Evolutionary conservation across 2,329 filamentous ascomycete species (phyloP).

Genomic region (Trichothecium roseum): DNA sequence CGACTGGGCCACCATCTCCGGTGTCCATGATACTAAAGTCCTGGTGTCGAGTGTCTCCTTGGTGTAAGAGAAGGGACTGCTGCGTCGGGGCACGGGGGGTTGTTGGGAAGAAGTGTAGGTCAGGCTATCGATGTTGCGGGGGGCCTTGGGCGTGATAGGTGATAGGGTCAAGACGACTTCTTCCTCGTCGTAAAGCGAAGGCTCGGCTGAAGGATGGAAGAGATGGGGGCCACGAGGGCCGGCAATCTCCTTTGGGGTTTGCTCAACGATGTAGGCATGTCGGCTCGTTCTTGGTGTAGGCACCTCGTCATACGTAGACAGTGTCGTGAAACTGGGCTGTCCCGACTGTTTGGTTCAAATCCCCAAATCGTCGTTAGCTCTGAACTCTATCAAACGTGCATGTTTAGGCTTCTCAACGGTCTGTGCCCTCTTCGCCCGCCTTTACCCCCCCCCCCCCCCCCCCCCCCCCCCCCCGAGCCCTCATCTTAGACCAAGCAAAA

Average conservation of each 20-base stretch:
- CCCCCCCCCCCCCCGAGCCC: too few species aligned
- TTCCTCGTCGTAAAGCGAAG: conserved; percentile 25
- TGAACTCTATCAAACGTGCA: neutral
- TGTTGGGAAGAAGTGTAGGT: conserved; percentile 10
- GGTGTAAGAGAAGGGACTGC: conserved; percentile 46
- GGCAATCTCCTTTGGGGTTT: too few species aligned
- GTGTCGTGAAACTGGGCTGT: conserved; percentile 70
- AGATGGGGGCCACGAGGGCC: conserved; percentile 81
- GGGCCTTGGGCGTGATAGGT: conserved; percentile 58
- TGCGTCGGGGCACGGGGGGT: conserved; percentile 19
- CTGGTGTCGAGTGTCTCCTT: conserved; percentile 46
- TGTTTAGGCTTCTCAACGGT: neutral
- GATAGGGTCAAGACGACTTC: conserved; percentile 56
- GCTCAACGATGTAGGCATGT: conserved; percentile 54
- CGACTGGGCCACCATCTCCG: conserved; percentile 71
- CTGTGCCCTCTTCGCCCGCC: neutral
- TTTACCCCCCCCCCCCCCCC: too few species aligned
- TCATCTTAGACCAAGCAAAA: too few species aligned
- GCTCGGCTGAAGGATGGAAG: conserved; percentile 58
- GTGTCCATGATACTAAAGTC: conserved; percentile 57
- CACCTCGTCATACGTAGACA: conserved; percentile 78
- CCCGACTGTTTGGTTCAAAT: conserved; percentile 39
- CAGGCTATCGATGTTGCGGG: conserved; percentile 22
- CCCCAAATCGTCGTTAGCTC: neutral
- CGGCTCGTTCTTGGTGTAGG: conserved; percentile 65